Evolutionary conservation across 2,329 filamentous ascomycete species (phyloP), one percentile per base, ranked within the genome.

Genomic region (Hysterium pulicare): DNA sequence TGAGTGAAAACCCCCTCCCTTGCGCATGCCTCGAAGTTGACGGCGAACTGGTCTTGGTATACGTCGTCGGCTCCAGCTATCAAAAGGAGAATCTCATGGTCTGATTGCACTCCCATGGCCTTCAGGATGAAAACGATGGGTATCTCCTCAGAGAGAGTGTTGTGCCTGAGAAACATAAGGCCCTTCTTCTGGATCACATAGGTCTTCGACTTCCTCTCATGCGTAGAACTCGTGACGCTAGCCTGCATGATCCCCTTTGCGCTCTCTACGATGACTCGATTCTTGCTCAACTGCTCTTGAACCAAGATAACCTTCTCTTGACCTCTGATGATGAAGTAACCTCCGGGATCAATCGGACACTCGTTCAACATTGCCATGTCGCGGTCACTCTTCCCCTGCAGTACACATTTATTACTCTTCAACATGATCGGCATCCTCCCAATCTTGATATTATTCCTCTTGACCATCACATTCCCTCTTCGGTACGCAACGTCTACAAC

Each of bases 241-340:
- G 94, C 93, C 54, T 91, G 88, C 43, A 97, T 91, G 50, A 95
- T 83, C 46, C 87, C 87, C 69, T 96, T 97, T 71, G 95, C 95
- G 42, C 88, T 84, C 69, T 98, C 94, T 13, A 98, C 91, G 64
- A 98, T 96, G 59, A 98, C 87, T 73, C 93, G 83, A 69, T 98
- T 98, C 78, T 98, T 98, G 78, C 93, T 98, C 62, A 98, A 74
- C 71, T 98, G 93, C 64, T 98, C 94, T 68, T 98, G 93, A 11
- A 98, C 94, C 33, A 98, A 74, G 61, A 98, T 98, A 55, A 98
- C 93, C 73, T 98, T 98, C 67, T 98, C 93, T 16, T 94, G 96
- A 35, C 93, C 93, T 57, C 91, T 89, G 53, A 97, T 90, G 59
- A 98, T 93, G 60, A 98, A 98, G 67, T 98, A 98, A 40, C 93